A percentile compares a stretch with the other conserved stretches of the same genome.
These are phyloP conservation scores for Adansonia digitata DNA, from an alignment of 345 rosid genomes.

Conservation along the genomic window DNA sequence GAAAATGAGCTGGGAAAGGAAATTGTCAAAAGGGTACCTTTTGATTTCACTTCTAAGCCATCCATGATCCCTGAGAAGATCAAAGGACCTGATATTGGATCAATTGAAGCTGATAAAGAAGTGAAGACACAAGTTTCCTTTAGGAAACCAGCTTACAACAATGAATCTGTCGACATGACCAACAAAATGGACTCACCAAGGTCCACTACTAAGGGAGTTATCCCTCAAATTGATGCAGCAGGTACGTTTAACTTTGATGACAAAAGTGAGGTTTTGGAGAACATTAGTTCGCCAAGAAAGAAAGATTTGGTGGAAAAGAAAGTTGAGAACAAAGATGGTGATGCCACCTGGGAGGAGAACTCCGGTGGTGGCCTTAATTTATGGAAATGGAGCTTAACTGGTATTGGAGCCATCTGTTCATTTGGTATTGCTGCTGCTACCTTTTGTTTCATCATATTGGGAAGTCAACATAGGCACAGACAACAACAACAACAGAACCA, in stretches of 20 bases:
- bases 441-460: slow-evolving; percentile 55
- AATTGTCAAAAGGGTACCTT: slow-evolving; percentile 17
- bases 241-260: slow-evolving; percentile 38
- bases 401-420: slow-evolving; percentile 87
- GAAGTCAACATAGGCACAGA: slow-evolving; percentile 52
- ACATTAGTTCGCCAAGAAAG: slow-evolving; percentile 35
- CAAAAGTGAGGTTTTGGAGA: slow-evolving; percentile 25
- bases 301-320: slow-evolving; percentile 15
- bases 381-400: slow-evolving; percentile 78
- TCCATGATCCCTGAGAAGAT: slow-evolving; percentile 30
- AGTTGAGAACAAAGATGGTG: slow-evolving; percentile 17
- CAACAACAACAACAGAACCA: slow-evolving; percentile 39
- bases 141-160: slow-evolving; percentile 65
- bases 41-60: slow-evolving; percentile 17
- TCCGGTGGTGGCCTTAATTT: slow-evolving; percentile 45
- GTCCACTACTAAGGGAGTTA: slow-evolving; percentile 30
- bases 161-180: slow-evolving; percentile 88
- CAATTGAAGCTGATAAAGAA: slow-evolving; percentile 44
- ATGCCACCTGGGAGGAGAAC: slow-evolving; percentile 36
- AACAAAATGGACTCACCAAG: slow-evolving; percentile 62
- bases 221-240: slow-evolving; percentile 39
- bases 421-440: slow-evolving; percentile 95
- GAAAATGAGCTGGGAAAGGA: slow-evolving; percentile 17
- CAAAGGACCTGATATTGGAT: slow-evolving; percentile 23
- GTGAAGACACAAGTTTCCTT: slow-evolving; percentile 79